Percentiles rank a stretch among this genome's conserved stretches.
These are phyloP conservation scores for Conoideocrella luteorostrata DNA, from an alignment of 2,329 filamentous ascomycete genomes.

Conservation along the genomic window DNA sequence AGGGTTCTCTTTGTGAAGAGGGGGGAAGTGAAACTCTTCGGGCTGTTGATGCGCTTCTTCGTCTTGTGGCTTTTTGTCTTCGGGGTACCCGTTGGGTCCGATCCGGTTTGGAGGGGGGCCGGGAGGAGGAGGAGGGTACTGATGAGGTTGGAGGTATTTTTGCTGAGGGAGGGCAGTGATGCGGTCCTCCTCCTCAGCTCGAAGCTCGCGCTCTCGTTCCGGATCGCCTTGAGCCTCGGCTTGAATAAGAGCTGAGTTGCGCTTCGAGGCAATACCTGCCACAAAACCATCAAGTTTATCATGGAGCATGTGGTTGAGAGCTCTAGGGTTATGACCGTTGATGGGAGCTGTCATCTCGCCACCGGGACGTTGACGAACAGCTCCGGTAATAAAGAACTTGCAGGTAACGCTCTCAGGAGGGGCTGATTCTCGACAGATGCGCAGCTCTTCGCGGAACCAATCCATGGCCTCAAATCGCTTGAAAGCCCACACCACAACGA, in stretches of 20 bases:
- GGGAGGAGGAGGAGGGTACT: conserved; percentile 22
- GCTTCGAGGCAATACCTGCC: conserved; percentile 77
- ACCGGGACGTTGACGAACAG: conserved; percentile 34
- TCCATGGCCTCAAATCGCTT: conserved; percentile 91
- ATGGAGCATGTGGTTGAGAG: conserved; percentile 70
- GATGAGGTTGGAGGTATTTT: conserved; percentile 54
- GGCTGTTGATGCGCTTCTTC: conserved; percentile 16
- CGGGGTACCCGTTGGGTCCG: conserved; percentile 28
- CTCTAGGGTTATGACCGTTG: conserved; percentile 33
- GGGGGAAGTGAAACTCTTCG: conserved; percentile 52
- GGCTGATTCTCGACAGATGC: conserved; percentile 84
- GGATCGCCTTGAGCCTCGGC: conserved; percentile 74
- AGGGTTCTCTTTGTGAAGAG: conserved; percentile 39
- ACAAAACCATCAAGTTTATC: conserved; percentile 85
- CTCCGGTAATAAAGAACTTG: conserved; percentile 87
- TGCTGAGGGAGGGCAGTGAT: conserved; percentile 73
- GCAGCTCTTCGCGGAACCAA: conserved; percentile 93
- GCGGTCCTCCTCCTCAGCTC: conserved; percentile 75
- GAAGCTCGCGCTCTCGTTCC: conserved; percentile 72
- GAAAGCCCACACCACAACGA: conserved; percentile 90
- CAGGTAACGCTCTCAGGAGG: conserved; percentile 85
- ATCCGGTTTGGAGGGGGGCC: conserved; percentile 6
- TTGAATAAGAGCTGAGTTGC: conserved; percentile 76
- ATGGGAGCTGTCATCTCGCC: conserved; percentile 40
- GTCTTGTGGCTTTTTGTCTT: conserved; percentile 31